Conservation (phyloP, 2,329 filamentous ascomycete genomes). For the Aspergillus uvarum region DNA sequence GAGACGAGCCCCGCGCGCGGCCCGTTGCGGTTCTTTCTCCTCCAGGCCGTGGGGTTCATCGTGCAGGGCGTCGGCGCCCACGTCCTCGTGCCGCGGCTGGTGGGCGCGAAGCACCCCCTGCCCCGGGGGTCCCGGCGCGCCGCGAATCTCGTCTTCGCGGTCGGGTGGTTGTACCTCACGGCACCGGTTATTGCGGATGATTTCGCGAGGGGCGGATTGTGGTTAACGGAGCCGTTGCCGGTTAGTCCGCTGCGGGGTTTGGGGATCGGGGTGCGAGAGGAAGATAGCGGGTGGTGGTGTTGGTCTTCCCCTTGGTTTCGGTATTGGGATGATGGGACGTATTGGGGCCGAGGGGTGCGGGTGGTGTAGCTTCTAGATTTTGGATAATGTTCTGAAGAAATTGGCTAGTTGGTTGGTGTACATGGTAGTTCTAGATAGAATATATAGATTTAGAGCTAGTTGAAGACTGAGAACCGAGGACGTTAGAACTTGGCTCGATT, state of each 20-base stretch:
- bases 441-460: not conserved
- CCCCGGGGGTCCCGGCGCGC: conserved; percentile 52
- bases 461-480: too few relatives aligned
- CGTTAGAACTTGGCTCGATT: too few relatives aligned
- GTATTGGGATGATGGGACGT: conserved; percentile 61
- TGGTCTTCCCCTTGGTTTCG: conserved; percentile 59
- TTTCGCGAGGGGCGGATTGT: conserved; percentile 70
- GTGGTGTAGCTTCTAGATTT: conserved; percentile 24
- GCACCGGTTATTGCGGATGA: conserved; percentile 70
- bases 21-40: conserved; percentile 67
- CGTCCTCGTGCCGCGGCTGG: conserved; percentile 30
- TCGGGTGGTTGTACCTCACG: conserved; percentile 68
- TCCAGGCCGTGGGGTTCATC: conserved; percentile 66
- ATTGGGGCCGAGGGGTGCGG: conserved; percentile 60
- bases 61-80: conserved; percentile 49
- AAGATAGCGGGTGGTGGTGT: conserved; percentile 65
- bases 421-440: not conserved
- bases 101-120: conserved; percentile 16
- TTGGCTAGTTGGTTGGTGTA: not conserved
- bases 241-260: conserved; percentile 67
- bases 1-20: conserved; percentile 56
- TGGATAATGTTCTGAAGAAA: not conserved
- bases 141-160: conserved; percentile 62
- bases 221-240: conserved; percentile 80
- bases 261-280: conserved; percentile 63